Base-by-base conservation (phyloP, 1,284 basidiomycete species). In the Rhizoctonia solani region DNA sequence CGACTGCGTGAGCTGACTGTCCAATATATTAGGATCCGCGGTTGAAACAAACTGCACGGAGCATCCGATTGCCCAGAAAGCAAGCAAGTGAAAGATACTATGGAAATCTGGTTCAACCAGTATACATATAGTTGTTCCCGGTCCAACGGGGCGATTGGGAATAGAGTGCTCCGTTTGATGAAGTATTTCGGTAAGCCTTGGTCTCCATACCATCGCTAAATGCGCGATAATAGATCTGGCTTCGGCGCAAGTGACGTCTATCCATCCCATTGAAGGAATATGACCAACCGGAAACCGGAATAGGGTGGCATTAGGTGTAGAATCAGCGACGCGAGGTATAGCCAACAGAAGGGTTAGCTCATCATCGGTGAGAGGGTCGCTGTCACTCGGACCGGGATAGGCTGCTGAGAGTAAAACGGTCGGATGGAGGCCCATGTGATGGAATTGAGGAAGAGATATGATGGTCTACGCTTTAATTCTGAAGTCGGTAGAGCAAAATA, bases 21-120 rank as follows among this genome's bases (percentile, higher is more conserved):
- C 59, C 13, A 63, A 21, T 8, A 41, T 25, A 9, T 5, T 6
- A 6, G 19, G 13, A 32, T 49, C 23, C n/a, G 52, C 13, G 23
- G 47, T 50, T 3, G 47, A 30, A 39, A 63, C 25, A n/a, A 37
- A 63, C 39, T 63, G 59, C 6, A 63, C 30, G 16, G 44, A 37
- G 8, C 34, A 63, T 19, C 59, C 59, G 8, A 63, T 13, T 1
- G 59, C 59, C 59, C 59, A 63, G 27, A 63, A 52, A 16, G 59
- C 59, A 3, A 63, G n/a, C 13, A 23, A 46, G 16, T 63, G 59
- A 30, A 63, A 63, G 21, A 63, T 30, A 0, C 32, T 23, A 34
- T 63, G 29, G 5, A 52, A 46, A 25, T 27, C 11, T n/a, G 59
- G 47, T n/a, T 39, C 1, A 9, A 6, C 16, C 5, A 23, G 14